Conservation (phyloP, 768 basidiomycete genomes). For the Tremella fuciformis region DNA sequence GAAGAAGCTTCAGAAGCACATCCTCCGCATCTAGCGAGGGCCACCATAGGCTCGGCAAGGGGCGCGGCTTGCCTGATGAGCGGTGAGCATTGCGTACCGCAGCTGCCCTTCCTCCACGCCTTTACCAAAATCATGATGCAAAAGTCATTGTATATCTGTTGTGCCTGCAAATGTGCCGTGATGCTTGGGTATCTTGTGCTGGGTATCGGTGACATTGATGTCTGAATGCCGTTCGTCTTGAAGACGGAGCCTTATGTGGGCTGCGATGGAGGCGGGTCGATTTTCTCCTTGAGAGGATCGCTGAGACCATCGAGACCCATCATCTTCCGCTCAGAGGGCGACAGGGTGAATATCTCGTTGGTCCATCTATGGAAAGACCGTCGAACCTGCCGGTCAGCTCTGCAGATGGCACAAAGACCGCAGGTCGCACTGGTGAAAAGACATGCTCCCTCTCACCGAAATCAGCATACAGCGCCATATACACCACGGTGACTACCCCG, state of each 20-base stretch:
- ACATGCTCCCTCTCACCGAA: slow-evolving; percentile 42
- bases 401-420: neutral
- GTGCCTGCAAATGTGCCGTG: neutral
- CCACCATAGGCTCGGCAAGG: too few species aligned
- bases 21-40: too few species aligned
- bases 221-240: neutral
- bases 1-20: too few species aligned
- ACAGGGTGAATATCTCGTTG: slow-evolving; percentile 19
- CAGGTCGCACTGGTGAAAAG: slow-evolving; percentile 39
- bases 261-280: neutral
- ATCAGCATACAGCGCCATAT: slow-evolving; percentile 41
- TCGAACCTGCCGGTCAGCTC: slow-evolving; percentile 15
- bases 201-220: neutral
- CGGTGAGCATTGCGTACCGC: too few species aligned
- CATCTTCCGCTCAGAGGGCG: slow-evolving; percentile 24
- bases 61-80: too few species aligned
- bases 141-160: slow-evolving; percentile 1
- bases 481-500: slow-evolving; percentile 28
- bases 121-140: neutral
- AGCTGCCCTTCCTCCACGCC: too few species aligned
- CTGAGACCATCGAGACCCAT: slow-evolving; percentile 19
- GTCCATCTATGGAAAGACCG: slow-evolving; percentile 15
- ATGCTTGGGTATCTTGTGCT: neutral
- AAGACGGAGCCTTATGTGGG: neutral
- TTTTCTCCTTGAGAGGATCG: too few species aligned